Base-by-base conservation (phyloP, 1,284 basidiomycete species). In the Rhodotorula sp. region DNA sequence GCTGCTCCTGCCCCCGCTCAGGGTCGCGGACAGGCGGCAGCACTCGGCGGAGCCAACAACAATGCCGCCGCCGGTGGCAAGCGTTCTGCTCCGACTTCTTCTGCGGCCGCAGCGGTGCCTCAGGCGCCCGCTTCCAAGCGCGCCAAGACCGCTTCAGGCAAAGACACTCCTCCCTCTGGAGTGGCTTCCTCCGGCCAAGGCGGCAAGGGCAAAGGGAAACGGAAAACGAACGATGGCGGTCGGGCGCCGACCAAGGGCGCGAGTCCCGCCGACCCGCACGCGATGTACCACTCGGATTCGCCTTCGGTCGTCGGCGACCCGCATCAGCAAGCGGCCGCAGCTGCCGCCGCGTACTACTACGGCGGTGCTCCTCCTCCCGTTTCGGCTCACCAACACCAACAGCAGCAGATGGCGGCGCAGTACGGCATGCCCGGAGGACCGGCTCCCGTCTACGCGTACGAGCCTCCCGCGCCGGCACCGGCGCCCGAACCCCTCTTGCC, bases 401-500 rank as follows among this genome's bases (percentile, higher is more conserved):
- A 56, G 38, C 45, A 57, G 14, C 7, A 52, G 6, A 34, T 23
- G 8, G 45, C 60, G 5, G 47, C 47, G 10, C n/a, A 49, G 38
- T 66, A 66, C 54, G 54, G 57, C 28, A 6, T 63, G 43, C 62
- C 64, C 63, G 59, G 28, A 28, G 57, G 50, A 26, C 66, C 31
- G 26, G 54, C 62, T 4, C 62, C 54, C 26, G 69, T 71, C 19
- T 72, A 76, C 62, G 69, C 76, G 10, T 76, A 76, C 69, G 74
- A 73, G 49, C 59, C 72, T 7, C 62, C 70, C 8, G 57, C 68
- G 16, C 58, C 74, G 66, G 45, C 79, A 74, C 68, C 72, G 61
- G 61, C 78, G 67, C 66, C 76, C 7, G 61, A 69, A 52, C 74
- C 74, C 3, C 66, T 76, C 26, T 63, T 76, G 28, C 52, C 70